These are phyloP conservation scores for Apophysomyces variabilis DNA, from an alignment of 371 early-diverging fungal genomes.

Conservation along the genomic window DNA sequence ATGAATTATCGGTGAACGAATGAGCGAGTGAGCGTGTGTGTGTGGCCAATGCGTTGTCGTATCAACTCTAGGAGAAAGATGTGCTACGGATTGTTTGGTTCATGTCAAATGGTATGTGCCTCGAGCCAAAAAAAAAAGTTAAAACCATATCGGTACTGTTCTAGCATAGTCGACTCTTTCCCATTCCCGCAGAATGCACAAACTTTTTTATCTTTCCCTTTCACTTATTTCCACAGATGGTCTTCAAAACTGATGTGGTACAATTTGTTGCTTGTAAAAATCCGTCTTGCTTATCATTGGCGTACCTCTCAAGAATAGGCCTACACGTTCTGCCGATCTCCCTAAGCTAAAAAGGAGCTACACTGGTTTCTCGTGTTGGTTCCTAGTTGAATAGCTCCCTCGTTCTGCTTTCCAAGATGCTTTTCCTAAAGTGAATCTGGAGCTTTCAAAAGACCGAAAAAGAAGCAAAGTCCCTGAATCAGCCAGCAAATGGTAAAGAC, in stretches of 20 bases:
- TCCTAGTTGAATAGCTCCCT: conserved; percentile 9
- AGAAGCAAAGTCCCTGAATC: neutral
- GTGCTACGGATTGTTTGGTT: conserved; percentile 9
- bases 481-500: neutral
- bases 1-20: neutral
- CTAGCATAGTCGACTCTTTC: neutral
- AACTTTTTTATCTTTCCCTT: neutral
- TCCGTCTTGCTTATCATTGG: neutral
- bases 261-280: neutral
- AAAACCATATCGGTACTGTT: neutral
- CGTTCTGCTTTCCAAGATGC: neutral
- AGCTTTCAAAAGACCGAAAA: neutral
- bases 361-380: neutral
- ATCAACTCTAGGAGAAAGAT: conserved; percentile 4
- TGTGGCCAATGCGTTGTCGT: conserved; percentile 12
- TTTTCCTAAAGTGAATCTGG: neutral
- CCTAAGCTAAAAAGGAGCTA: neutral
- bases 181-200: neutral
- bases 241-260: neutral
- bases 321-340: conserved; percentile 8
- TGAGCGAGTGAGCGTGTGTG: neutral
- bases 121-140: neutral
- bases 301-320: neutral
- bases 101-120: conserved; percentile 12
- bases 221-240: too few species aligned